These are phyloP conservation scores for Adansonia grandidieri DNA, from an alignment of 441 rosid species.

Conservation along the genomic window DNA sequence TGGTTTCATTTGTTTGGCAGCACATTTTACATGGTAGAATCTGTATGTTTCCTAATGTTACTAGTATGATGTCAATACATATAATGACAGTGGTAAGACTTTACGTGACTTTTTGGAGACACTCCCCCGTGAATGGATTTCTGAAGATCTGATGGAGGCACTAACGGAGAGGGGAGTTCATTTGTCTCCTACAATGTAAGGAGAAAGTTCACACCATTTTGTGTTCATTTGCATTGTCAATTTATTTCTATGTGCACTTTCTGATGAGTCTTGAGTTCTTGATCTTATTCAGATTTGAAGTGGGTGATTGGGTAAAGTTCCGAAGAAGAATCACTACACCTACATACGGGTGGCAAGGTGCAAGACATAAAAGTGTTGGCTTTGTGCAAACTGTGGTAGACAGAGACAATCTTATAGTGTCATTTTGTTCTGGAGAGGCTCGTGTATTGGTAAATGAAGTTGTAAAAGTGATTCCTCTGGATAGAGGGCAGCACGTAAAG, in stretches of 20 bases:
- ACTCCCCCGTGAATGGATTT: constrained; percentile 98
- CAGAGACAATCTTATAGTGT: constrained; percentile 73
- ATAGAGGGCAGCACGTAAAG: constrained; percentile 96
- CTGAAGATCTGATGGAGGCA: constrained; percentile 98
- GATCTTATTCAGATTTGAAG: constrained; percentile 67
- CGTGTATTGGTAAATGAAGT: constrained; percentile 84
- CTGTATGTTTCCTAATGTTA: constrained; percentile 17
- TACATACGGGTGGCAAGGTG: constrained; percentile 93
- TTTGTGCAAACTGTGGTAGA: constrained; percentile 91
- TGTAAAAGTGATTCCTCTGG: constrained; percentile 87
- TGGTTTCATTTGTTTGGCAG: neutral
- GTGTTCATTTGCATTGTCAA: constrained; percentile 15
- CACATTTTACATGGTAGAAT: constrained; percentile 1
- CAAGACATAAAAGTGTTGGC: constrained; percentile 92
- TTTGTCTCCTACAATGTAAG: constrained; percentile 93
- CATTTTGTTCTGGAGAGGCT: constrained; percentile 96
- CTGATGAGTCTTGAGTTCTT: neutral
- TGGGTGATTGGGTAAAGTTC: constrained; percentile 99
- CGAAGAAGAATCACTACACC: constrained; percentile 81
- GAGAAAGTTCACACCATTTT: constrained; percentile 26
- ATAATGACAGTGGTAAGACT: constrained; percentile 78
- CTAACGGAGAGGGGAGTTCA: constrained; percentile 75
- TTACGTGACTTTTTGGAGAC: constrained; percentile 92
- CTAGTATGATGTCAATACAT: constrained; percentile 24
- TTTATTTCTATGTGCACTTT: constrained; percentile 1